Evolutionary conservation across 495 filamentous ascomycete species (phyloP).

Genomic region (Tuber indicum): DNA sequence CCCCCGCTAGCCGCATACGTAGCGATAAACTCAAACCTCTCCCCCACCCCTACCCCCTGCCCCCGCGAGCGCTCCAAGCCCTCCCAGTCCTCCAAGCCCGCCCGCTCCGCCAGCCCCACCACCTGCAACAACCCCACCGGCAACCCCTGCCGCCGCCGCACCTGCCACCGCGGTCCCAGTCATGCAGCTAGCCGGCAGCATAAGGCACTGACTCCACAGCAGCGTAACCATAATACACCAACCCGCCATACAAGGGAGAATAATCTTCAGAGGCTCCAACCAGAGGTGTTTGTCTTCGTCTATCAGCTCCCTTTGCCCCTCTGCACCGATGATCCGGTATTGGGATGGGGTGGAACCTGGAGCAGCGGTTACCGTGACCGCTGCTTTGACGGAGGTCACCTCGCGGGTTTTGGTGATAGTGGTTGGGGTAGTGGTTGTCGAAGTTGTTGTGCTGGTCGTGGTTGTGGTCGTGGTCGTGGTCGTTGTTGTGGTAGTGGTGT

Average conservation of each 20-base stretch:
- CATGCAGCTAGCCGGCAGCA: background rate
- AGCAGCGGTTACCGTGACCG: background rate
- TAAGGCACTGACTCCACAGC: background rate
- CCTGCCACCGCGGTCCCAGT: background rate
- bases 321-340: background rate
- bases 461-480: background rate
- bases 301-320: background rate
- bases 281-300: background rate
- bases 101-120: background rate
- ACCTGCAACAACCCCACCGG: background rate
- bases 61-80: background rate
- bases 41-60: background rate
- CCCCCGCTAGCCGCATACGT: background rate
- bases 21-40: background rate
- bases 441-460: background rate
- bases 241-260: background rate
- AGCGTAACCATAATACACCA: background rate
- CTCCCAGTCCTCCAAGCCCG: background rate
- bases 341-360: background rate
- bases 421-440: background rate
- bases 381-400: background rate
- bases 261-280: background rate
- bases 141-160: background rate
- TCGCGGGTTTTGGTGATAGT: background rate
- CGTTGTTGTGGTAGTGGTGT: background rate